Evolutionary conservation across 345 rosid genomes (phyloP), one percentile per base, ranked within the genome.

Genomic region (Reutealis trisperma): DNA sequence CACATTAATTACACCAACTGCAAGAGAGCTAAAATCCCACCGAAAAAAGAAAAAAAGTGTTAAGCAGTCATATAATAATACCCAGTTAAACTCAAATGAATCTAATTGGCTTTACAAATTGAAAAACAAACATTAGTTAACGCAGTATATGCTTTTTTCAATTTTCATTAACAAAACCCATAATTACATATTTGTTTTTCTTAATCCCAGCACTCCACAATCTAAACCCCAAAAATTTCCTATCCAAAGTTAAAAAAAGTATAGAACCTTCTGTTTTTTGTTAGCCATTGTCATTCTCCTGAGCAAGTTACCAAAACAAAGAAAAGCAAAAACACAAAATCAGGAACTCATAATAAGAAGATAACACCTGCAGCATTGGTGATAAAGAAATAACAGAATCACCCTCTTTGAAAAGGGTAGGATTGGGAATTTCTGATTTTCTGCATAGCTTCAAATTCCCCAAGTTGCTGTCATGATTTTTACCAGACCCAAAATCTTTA

Each of bases 361-460:
- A 64, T 51, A 57, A 51, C 63, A 71, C 67, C 70, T 12, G 66
- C 74, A 67, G 58, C 72, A 67, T 32, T 37, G 70, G 8, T 49
- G 77, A 73, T 6, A 37, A 49, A 5, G 81, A 78, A 32, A 75
- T 30, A 74, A 63, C 70, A 60, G 44, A 49, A 32, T 63, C 15
- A 70, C 47, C 61, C 14, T 32, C 71, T 19, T 61, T 73, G 75
- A 73, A 55, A 61, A 65, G 55, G 64, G 74, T 85, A 55, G 82
- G 52, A 64, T 66, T 60, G 42, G 80, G 71, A 62, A 74, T 18
- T 30, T 74, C 75, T 47, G 87, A 76, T 16, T 81, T 79, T 74
- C 45, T 72, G 77, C 87, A 85, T 34, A 57, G 12, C 77, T 84
- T 83, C 80, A 84, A 47, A 12, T 79, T 54, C 15, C 78, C 76